Base-by-base conservation (phyloP, 129 eudicot genomes). In the Glebionis coronaria region DNA sequence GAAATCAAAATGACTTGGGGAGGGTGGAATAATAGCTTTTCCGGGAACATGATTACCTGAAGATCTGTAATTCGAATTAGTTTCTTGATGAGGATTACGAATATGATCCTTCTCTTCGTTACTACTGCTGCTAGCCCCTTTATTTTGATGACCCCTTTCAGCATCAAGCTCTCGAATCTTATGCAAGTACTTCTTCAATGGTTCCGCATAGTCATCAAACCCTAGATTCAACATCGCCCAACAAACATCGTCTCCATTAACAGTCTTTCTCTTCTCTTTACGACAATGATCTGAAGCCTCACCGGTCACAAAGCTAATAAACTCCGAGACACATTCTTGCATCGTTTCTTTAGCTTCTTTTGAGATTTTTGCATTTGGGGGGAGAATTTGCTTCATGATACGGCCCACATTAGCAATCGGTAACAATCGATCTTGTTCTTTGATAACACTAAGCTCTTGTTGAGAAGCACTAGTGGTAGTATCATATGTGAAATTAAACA, bases 301-400 rank as follows among this genome's bases (percentile, higher is more conserved):
- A 12, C 90, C 97, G 0, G 96, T 91, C 1, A 91, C 97, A 59
- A 91, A 91, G 80, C 97, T 81, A 4, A 91, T 91, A 68, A 87
- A 91, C 90, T 91, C 97, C 2, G 97, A 82, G 4, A 79, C 97
- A 61, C 97, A 87, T 73, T 91, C 97, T 62, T 91, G 97, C 95
- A 91, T 91, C 75, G 95, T 91, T 70, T 91, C 97, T 69, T 87
- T 91, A 3, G 90, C 85, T 80, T 85, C 97, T 71, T 91, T 91
- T 0, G 97, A 91, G 77, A 91, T 76, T 58, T 91, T 91, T 9
- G 97, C 97, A 21, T 86, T 80, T 4, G 84, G 77, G 4, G 97
- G 95, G 1, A 91, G 81, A 61, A 81, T 80, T 40, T 87, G 85
- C 82, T 91, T 91, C 97, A 91, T 91, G 77, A 91, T 91, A 13